Conservation (phyloP, 176 grass and related monocot species). For the Secale cereale region DNA sequence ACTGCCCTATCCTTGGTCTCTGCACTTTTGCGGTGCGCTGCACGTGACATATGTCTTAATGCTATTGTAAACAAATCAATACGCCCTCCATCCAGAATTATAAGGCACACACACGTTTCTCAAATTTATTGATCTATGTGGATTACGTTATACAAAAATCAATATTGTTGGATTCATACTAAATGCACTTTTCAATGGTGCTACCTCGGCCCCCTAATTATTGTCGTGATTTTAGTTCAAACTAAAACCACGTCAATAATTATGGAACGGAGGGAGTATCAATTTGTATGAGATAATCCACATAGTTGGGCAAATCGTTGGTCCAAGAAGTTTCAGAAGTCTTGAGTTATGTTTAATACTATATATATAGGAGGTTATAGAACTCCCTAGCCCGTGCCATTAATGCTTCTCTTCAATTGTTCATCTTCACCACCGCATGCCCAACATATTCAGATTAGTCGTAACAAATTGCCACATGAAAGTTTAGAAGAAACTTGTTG, state of each 20-base stretch:
- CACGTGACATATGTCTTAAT: not conserved
- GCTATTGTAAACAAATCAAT: not conserved
- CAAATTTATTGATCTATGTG: not conserved
- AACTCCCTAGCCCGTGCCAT: not conserved
- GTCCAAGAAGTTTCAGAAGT: not conserved
- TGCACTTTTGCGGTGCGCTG: not conserved
- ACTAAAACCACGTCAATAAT: too few relatives aligned
- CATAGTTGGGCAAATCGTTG: not conserved
- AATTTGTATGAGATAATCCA: not conserved
- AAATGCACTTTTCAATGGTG: too few relatives aligned
- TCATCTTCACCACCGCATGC: not conserved
- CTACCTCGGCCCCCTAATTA: too few relatives aligned
- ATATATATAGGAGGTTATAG: not conserved
- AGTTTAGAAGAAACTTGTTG: not conserved
- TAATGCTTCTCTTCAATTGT: not conserved
- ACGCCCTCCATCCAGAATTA: not conserved
- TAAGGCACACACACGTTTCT: not conserved
- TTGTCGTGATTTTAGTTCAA: too few relatives aligned
- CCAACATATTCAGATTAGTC: not conserved
- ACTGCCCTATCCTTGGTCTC: not conserved
- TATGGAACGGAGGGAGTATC: too few relatives aligned
- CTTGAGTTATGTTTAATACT: not conserved
- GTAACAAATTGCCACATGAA: not conserved
- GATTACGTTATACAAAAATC: not conserved
- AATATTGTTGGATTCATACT: not conserved